phyloP scores from a whole-genome alignment of 1,139 yeast genomes.

The Kurtzmaniella quercitrusa region DNA sequence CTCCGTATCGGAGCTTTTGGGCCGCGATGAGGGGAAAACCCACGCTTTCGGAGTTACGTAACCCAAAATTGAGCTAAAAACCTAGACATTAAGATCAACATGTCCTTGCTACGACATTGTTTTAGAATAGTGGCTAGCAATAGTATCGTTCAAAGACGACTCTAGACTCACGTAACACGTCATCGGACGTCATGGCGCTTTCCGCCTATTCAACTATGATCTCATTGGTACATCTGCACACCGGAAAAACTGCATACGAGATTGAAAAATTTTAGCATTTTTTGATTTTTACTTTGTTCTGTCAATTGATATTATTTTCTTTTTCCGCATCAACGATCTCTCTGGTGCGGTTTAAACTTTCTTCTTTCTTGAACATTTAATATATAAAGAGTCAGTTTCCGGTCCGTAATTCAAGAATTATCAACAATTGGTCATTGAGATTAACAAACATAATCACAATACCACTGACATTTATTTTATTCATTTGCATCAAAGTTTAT shows the following conservation, averaged over 20 bases:
- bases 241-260: constrained; percentile 2
- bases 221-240: constrained; percentile 3
- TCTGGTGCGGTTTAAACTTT: background rate
- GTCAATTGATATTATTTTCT: background rate
- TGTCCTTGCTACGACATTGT: background rate
- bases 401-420: background rate
- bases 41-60: background rate
- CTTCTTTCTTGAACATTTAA: background rate
- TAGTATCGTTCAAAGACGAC: background rate
- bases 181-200: background rate
- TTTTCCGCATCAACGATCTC: background rate
- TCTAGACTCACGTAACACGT: background rate
- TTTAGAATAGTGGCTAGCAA: background rate
- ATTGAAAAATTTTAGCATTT: background rate
- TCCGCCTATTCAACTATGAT: background rate
- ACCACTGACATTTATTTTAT: background rate
- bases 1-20: background rate
- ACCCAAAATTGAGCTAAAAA: background rate
- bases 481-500: background rate
- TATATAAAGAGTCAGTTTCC: background rate
- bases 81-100: background rate
- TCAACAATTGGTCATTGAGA: background rate
- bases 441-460: background rate
- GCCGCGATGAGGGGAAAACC: background rate
- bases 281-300: background rate